phyloP scores from a whole-genome alignment of 2,329 filamentous ascomycete genomes.

The Chaetomium sp. region DNA sequence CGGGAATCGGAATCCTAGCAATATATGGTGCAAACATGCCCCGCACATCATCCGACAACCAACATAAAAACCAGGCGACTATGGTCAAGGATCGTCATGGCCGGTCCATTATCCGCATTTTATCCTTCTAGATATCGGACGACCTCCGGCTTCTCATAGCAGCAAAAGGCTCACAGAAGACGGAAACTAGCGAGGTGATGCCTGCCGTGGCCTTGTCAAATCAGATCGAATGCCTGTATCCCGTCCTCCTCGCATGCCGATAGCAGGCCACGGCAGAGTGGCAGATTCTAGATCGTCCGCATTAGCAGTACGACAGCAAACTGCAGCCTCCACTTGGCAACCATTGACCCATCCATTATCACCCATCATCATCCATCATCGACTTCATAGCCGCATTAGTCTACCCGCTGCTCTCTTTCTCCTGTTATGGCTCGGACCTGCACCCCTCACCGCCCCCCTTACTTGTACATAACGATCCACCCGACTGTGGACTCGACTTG shows the following conservation, averaged over 20 bases:
- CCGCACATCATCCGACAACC: not conserved
- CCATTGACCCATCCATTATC: not conserved
- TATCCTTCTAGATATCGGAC: no score
- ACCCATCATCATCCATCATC: conserved; percentile 4
- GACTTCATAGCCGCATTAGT: not conserved
- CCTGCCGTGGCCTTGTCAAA: not conserved
- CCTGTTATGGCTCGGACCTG: not conserved
- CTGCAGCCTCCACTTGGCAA: conserved; percentile 5
- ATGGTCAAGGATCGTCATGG: not conserved
- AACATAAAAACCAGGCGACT: not conserved
- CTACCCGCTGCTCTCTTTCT: conserved; percentile 6
- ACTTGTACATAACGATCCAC: not conserved
- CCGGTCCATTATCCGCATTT: not conserved
- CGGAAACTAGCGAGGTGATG: not conserved
- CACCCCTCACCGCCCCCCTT: conserved; percentile 2
- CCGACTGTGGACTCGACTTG: not conserved
- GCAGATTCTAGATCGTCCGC: conserved; percentile 17
- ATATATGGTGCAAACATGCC: not conserved
- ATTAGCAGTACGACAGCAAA: conserved; percentile 11
- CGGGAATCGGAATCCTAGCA: not conserved
- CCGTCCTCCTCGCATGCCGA: conserved; percentile 9
- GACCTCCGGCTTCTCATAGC: not conserved
- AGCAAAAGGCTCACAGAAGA: not conserved
- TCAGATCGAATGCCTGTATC: not conserved
- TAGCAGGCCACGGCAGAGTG: conserved; percentile 11